Base-by-base conservation (phyloP, 495 filamentous ascomycete genomes). In the Aspergillus indologenus region DNA sequence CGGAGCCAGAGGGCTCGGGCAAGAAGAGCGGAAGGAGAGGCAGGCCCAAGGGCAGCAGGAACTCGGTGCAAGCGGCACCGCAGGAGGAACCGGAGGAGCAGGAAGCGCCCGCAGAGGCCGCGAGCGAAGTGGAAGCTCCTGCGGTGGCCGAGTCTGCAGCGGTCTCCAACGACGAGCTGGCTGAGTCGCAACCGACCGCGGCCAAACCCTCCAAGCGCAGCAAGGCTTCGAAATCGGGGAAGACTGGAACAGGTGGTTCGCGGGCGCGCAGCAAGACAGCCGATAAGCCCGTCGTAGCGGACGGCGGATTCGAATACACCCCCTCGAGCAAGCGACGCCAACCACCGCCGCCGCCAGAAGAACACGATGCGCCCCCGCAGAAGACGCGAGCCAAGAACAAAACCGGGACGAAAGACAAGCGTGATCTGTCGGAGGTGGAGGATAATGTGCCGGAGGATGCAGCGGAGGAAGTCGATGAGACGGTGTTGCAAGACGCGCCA, bases 221-320 rank as follows among this genome's bases (percentile, higher is more conserved):
- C 8, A 71, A 66, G 54, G 44, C 67, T 14, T 57, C 68, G 20
- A 76, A 72, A 61, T 57, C 68, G 57, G 71, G 68, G 43, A 68
- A 68, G 15, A 62, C 58, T 34, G 72, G 61, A 54, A 57, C 60
- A 23, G 66, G 57, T 24, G 71, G 66, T 57, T 68, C 71, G 43
- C 34, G 34, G 5, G 5, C 34, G 34, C 34, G 34, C 34, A 14
- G 34, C 34, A 40, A 40, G 34, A 15, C 34, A 11, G 34, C 34
- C 12, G 34, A 40, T 2, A 40, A 40, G 34, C 34, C 5, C 6
- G 53, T 70, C 5, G 64, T 66, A 22, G 71, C 70, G 5, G 80
- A 83, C 51, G 77, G 72, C 44, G 79, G 76, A 58, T 83, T 81
- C 46, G 68, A 83, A 54, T 81, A 78, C 58, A 82, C 79, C 22